phyloP scores from a whole-genome alignment of 192 early-diverging fungal genomes.

The Phycomyces nitens region DNA sequence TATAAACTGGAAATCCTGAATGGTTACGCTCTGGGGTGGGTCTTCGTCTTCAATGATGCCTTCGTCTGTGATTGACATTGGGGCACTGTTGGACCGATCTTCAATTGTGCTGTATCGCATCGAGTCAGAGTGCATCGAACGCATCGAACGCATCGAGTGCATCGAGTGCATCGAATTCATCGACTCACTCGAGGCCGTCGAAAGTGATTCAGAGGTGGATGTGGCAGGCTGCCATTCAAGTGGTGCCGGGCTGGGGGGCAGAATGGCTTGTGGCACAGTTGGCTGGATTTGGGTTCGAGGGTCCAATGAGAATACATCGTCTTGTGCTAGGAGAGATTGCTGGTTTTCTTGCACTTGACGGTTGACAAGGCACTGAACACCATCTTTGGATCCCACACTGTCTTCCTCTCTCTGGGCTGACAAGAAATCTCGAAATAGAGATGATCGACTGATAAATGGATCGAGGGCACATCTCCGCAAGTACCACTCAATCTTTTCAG shows the following conservation, averaged over 20 bases:
- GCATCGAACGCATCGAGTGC: background rate
- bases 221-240: too few relatives aligned
- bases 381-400: slow-evolving; percentile 11
- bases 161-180: background rate
- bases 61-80: background rate
- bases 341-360: slow-evolving; percentile 1
- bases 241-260: too few relatives aligned
- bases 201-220: too few relatives aligned
- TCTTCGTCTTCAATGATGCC: background rate
- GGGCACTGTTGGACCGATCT: background rate
- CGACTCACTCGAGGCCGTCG: background rate
- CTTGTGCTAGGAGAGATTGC: background rate
- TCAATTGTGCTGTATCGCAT: background rate
- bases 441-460: slow-evolving; percentile 18
- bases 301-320: too few relatives aligned
- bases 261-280: too few relatives aligned
- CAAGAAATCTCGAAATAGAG: slow-evolving; percentile 45
- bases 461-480: slow-evolving; percentile 3
- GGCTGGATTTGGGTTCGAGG: too few relatives aligned
- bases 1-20: slow-evolving; percentile 50
- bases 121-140: background rate
- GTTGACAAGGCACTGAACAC: slow-evolving; percentile 3
- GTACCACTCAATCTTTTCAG: slow-evolving; percentile 14
- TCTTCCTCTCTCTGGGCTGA: slow-evolving; percentile 47
- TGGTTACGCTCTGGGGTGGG: slow-evolving; percentile 16